Percentiles rank a stretch among this genome's conserved stretches.
phyloP scores from a whole-genome alignment of 139 green algal species.

The Medakamo hakoo region DNA sequence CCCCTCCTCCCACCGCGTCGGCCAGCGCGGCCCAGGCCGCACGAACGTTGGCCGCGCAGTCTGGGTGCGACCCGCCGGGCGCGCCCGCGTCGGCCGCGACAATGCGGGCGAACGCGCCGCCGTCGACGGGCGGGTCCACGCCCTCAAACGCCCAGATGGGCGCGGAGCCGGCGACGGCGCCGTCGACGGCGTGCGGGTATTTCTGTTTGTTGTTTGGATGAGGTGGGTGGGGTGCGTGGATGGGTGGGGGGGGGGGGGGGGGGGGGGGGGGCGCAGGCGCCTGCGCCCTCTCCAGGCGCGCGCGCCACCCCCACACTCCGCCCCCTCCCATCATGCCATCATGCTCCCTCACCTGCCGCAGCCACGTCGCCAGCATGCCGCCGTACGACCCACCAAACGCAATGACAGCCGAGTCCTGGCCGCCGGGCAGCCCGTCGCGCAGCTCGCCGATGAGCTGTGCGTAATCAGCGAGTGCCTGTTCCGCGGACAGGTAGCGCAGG shows the following conservation, averaged over 20 bases:
- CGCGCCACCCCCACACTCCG: too few relatives aligned
- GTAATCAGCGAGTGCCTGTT: neutral
- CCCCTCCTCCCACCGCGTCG: too few relatives aligned
- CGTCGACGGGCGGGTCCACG: neutral
- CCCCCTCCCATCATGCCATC: too few relatives aligned
- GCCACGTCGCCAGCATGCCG: neutral
- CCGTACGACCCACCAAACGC: slow-evolving; percentile 8
- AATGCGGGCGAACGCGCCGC: neutral
- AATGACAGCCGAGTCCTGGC: neutral
- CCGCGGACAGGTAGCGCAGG: neutral
- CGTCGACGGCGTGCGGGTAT: neutral
- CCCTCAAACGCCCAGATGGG: neutral
- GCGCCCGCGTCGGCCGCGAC: neutral
- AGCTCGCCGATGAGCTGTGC: neutral
- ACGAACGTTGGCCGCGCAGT: neutral
- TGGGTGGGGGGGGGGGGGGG: too few relatives aligned
- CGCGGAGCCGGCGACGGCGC: neutral
- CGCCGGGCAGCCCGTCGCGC: neutral
- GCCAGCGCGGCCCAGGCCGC: neutral
- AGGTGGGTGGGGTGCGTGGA: neutral
- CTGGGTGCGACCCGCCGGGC: neutral
- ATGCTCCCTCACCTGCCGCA: too few relatives aligned
- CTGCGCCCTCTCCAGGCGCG: too few relatives aligned
- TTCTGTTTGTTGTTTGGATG: neutral
- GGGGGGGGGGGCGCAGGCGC: too few relatives aligned